A percentile compares a stretch with the other conserved stretches of the same genome.
These are phyloP conservation scores for Fraxinus pennsylvanica DNA, from an alignment of 257 asterid species.

Conservation along the genomic window DNA sequence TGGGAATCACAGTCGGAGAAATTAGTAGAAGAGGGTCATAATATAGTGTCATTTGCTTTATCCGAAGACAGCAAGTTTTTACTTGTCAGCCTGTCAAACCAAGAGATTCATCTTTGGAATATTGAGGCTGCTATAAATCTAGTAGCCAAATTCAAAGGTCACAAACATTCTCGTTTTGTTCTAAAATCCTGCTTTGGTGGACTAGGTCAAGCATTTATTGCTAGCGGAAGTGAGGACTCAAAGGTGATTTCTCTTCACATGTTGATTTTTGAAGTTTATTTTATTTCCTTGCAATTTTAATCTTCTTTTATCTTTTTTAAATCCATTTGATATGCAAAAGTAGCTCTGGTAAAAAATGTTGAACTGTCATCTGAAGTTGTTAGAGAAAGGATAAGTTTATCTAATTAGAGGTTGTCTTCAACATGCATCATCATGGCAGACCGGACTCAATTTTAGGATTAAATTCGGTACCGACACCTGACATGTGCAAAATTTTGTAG, in stretches of 20 bases:
- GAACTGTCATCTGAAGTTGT: background rate
- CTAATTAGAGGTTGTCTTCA: background rate
- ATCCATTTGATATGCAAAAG: background rate
- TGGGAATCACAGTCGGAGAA: conserved; percentile 74
- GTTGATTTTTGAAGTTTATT: conserved; percentile 1
- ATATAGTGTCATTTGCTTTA: conserved; percentile 65
- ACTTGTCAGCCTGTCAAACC: conserved; percentile 71
- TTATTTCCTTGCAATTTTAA: background rate
- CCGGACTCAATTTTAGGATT: background rate
- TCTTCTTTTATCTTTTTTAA: background rate
- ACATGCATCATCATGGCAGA: background rate
- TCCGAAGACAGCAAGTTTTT: conserved; percentile 72
- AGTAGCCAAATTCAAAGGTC: conserved; percentile 77
- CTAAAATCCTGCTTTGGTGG: conserved; percentile 94
- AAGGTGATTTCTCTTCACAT: conserved; percentile 48
- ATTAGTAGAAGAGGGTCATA: conserved; percentile 74
- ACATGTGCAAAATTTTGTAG: background rate
- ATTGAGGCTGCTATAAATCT: conserved; percentile 58
- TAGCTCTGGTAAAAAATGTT: background rate
- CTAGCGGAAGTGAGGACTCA: conserved; percentile 97
- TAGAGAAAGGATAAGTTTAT: background rate
- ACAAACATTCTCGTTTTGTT: conserved; percentile 76
- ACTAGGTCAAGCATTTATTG: conserved; percentile 70
- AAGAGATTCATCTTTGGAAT: conserved; percentile 90
- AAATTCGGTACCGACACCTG: background rate